These are phyloP conservation scores for Hyphodiscus sp. DNA, from an alignment of 2,329 filamentous ascomycete genomes.

Conservation along the genomic window DNA sequence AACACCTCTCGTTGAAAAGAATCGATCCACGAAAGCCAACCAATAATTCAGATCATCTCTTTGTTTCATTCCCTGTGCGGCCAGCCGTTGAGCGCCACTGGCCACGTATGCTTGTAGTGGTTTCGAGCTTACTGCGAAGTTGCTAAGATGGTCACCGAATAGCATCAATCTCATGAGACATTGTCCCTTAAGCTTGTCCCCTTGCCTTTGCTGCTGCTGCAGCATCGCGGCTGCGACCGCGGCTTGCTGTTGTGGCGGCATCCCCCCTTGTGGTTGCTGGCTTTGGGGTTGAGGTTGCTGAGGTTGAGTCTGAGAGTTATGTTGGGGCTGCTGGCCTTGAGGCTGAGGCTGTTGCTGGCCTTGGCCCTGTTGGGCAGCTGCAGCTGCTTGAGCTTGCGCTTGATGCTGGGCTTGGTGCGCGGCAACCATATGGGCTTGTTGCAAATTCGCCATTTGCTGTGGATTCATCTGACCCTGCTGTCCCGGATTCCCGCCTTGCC, in stretches of 20 bases:
- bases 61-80: slow-evolving; percentile 46
- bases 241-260: slow-evolving; percentile 23
- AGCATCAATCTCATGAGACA: slow-evolving; percentile 55
- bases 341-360: slow-evolving; percentile 37
- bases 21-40: slow-evolving; percentile 70
- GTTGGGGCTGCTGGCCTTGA: slow-evolving; percentile 37
- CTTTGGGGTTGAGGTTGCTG: slow-evolving; percentile 32
- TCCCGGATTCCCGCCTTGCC: slow-evolving; percentile 37
- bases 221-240: slow-evolving; percentile 12
- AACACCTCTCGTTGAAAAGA: slow-evolving; percentile 73
- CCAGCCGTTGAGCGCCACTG: slow-evolving; percentile 14
- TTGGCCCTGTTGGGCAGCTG: slow-evolving; percentile 44
- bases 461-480: slow-evolving; percentile 44
- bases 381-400: slow-evolving; percentile 37
- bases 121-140: slow-evolving; percentile 43
- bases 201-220: slow-evolving; percentile 31
- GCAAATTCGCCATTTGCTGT: slow-evolving; percentile 38
- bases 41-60: slow-evolving; percentile 69
- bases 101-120: slow-evolving; percentile 21
- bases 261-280: slow-evolving; percentile 36
- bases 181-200: slow-evolving; percentile 42
- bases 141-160: slow-evolving; percentile 56
- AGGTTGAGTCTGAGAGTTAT: slow-evolving; percentile 35
- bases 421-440: slow-evolving; percentile 33
- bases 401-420: slow-evolving; percentile 37